A percentile compares a stretch with the other conserved stretches of the same genome.
Conservation (phyloP, 2,329 filamentous ascomycete genomes). For the Fusarium bactridioides region DNA sequence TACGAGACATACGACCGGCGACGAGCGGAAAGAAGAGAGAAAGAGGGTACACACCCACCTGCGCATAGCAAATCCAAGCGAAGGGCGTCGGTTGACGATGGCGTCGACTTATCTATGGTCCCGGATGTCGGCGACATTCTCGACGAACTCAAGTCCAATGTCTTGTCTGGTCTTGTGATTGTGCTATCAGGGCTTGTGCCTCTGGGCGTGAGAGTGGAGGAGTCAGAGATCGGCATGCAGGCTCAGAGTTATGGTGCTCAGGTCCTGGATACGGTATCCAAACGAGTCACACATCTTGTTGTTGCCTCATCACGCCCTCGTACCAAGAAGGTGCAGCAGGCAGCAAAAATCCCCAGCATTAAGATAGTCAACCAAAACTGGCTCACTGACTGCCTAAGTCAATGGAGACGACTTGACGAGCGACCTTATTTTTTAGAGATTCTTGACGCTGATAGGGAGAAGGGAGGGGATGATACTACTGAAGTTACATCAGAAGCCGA, state of each 20-base stretch:
- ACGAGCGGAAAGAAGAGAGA: conserved; percentile 46
- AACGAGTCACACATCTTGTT: conserved; percentile 76
- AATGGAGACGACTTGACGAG: conserved; percentile 85
- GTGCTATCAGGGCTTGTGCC: conserved; percentile 93
- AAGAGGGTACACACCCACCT: conserved; percentile 47
- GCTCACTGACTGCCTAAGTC: conserved; percentile 84
- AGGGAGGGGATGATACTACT: conserved; percentile 43
- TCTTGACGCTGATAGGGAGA: conserved; percentile 70
- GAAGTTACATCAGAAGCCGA: conserved; percentile 44
- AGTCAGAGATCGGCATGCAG: conserved; percentile 87
- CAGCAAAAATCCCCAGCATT: conserved; percentile 78
- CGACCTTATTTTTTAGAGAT: conserved; percentile 79
- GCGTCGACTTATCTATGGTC: conserved; percentile 61
- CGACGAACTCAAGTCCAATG: conserved; percentile 77
- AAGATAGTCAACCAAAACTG: conserved; percentile 93
- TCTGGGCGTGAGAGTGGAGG: conserved; percentile 77
- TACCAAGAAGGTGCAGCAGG: conserved; percentile 90
- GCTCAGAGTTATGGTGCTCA: conserved; percentile 84
- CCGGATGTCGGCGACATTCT: conserved; percentile 90
- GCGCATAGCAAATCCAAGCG: conserved; percentile 45
- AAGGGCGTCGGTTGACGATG: conserved; percentile 48
- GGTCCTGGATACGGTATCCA: conserved; percentile 63
- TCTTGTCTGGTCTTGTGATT: conserved; percentile 78
- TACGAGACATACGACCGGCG: conserved; percentile 81
- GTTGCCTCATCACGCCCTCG: conserved; percentile 75